Conservation (phyloP, 257 asterid species). For the Rhazya stricta region DNA sequence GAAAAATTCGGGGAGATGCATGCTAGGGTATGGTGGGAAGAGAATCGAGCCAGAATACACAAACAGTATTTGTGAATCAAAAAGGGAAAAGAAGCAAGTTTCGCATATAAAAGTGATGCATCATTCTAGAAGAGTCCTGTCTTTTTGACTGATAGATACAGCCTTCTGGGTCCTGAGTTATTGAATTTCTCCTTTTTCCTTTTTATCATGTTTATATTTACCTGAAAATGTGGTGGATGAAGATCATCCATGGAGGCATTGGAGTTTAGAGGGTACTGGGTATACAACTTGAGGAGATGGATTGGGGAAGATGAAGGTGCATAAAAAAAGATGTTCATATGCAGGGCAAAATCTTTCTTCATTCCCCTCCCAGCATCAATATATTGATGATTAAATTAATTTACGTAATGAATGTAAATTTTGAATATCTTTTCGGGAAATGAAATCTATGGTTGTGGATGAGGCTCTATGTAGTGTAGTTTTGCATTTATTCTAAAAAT, state of each 20-base stretch:
- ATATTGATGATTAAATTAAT: background rate
- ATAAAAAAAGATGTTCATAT: slow-evolving; percentile 7
- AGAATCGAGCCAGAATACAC: slow-evolving; percentile 77
- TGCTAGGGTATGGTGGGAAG: slow-evolving; percentile 92
- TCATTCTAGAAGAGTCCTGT: slow-evolving; percentile 8
- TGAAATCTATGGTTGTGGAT: background rate
- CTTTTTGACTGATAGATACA: slow-evolving; percentile 22
- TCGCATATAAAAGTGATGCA: slow-evolving; percentile 15
- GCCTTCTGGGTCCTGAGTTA: slow-evolving; percentile 28
- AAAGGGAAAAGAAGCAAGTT: background rate
- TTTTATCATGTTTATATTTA: slow-evolving; percentile 11
- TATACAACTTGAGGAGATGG: slow-evolving; percentile 18
- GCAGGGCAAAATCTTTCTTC: background rate
- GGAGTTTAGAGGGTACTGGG: slow-evolving; percentile 17
- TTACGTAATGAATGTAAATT: background rate
- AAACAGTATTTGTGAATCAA: slow-evolving; percentile 60
- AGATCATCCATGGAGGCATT: slow-evolving; percentile 10
- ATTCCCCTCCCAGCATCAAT: background rate
- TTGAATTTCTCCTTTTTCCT: background rate
- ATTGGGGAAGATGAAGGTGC: slow-evolving; percentile 13
- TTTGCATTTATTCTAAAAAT: background rate
- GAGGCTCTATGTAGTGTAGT: background rate
- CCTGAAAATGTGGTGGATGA: slow-evolving; percentile 17
- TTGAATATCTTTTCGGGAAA: slow-evolving; percentile 2
- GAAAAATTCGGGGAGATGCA: slow-evolving; percentile 83